Evolutionary conservation across 108 stramenopile genomes (phyloP), one percentile per base, ranked within the genome.

Genomic region (Fragilariopsis cylindrus): DNA sequence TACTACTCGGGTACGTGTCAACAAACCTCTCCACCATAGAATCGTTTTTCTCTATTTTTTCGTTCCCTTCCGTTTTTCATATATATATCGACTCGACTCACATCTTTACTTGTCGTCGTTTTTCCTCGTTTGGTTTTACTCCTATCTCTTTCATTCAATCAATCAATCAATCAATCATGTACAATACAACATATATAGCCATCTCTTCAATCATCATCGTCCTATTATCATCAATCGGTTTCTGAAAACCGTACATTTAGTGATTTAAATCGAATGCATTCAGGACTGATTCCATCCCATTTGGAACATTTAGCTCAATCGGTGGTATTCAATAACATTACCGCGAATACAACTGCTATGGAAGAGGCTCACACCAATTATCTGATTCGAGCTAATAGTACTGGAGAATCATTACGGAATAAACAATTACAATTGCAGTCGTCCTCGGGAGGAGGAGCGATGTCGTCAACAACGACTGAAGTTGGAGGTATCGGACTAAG

Each of bases 201-300:
- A 13, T 63, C 62, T 8, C 11, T 43, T 9, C n/a, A 41, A 9
- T 63, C 62, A 1, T 18, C 41, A 3, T 70, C 71, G n/a, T 58
- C 46, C 7, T 57, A 46, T 19, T 48, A n/a, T 18, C 52, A 50
- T 6, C 55, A 69, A 13, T 57, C 48, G 30, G 45, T 9, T 13
- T 64, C 71, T 3, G 40, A 50, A 73, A 75, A 81, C 30, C 80
- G 86, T 16, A 87, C 88, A 8, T 93, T 80, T 70, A 56, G 84
- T 13, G 92, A 93, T 73, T 53, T 87, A 49, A 48, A 68, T 19
- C 83, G 92, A 43, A 71, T 80, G 53, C 89, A 81, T 76, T 62
- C 70, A 19, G 68, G 71, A 8, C n/a, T 83, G 15, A 21, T 75
- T 5, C 78, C 85, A 2, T 50, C 75, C 18, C 77, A 84, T 44